Evolutionary conservation across 768 basidiomycete species (phyloP).

Genomic region (Xerocomellus intermedius): DNA sequence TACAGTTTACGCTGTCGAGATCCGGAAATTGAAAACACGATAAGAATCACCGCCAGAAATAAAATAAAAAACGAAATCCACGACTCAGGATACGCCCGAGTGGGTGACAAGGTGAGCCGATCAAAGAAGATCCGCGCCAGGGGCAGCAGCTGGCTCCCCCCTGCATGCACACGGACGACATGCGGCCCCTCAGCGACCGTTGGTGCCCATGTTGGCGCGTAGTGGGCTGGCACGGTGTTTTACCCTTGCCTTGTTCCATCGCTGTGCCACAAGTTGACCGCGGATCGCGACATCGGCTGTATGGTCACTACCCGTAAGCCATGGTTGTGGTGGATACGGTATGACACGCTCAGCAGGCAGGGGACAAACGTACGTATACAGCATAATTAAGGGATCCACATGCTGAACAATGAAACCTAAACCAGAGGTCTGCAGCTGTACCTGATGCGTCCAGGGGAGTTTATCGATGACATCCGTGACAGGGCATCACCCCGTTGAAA

Average conservation of each 20-base stretch:
- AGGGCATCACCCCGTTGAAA: constrained; percentile 41
- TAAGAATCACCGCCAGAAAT: constrained; percentile 5
- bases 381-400: constrained; percentile 55
- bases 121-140: constrained; percentile 18
- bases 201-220: constrained; percentile 9
- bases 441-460: constrained; percentile 45
- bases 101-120: constrained; percentile 8
- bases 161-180: constrained; percentile 14
- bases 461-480: constrained; percentile 51
- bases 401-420: constrained; percentile 61
- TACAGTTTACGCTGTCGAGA: constrained; percentile 6
- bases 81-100: neutral
- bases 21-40: constrained; percentile 24
- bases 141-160: neutral
- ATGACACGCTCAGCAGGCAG: neutral
- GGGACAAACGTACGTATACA: constrained; percentile 47
- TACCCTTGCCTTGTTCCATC: constrained; percentile 12
- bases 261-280: constrained; percentile 1
- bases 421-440: constrained; percentile 53
- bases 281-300: constrained; percentile 3
- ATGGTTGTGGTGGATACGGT: constrained; percentile 4
- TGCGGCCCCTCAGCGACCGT: constrained; percentile 9
- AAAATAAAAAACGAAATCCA: constrained; percentile 12
- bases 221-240: constrained; percentile 17
- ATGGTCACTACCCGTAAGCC: constrained; percentile 35